Conservation (phyloP, 2,329 filamentous ascomycete species). For the Proliferodiscus dingleyae region DNA sequence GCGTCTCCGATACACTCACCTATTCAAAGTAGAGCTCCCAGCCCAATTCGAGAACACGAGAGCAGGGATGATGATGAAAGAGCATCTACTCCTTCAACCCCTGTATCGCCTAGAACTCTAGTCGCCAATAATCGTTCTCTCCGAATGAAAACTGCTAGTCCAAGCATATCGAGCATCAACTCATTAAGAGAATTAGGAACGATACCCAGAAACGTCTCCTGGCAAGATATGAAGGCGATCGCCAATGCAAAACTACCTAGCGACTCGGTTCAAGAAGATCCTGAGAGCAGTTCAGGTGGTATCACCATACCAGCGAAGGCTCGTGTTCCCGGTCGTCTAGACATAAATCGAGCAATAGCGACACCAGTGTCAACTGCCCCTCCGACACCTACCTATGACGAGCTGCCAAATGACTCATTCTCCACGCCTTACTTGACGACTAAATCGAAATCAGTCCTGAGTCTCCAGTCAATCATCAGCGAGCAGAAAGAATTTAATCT, state of each 20-base stretch:
- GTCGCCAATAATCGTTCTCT: too few relatives aligned
- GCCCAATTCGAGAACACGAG: not conserved
- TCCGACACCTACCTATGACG: not conserved
- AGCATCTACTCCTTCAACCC: not conserved
- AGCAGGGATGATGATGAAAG: not conserved
- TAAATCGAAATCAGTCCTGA: slow-evolving; percentile 34
- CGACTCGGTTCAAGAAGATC: not conserved
- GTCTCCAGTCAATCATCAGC: slow-evolving; percentile 44
- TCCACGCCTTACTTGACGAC: slow-evolving; percentile 33
- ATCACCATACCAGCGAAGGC: not conserved
- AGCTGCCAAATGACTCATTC: slow-evolving; percentile 5
- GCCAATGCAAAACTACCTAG: not conserved
- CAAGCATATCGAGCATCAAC: not conserved
- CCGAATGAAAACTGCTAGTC: not conserved
- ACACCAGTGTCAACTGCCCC: not conserved
- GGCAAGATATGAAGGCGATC: not conserved
- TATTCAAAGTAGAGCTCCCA: not conserved
- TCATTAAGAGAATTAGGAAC: too few relatives aligned
- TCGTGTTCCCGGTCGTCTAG: not conserved
- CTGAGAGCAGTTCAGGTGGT: not conserved
- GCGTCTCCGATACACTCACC: not conserved
- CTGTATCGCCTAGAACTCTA: not conserved
- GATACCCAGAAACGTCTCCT: not conserved
- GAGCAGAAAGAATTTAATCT: slow-evolving; percentile 57
- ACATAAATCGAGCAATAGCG: not conserved